Percentiles rank a stretch among this genome's conserved stretches.
Conservation (phyloP, 2,329 filamentous ascomycete species). For the Zymoseptoria crescenta region DNA sequence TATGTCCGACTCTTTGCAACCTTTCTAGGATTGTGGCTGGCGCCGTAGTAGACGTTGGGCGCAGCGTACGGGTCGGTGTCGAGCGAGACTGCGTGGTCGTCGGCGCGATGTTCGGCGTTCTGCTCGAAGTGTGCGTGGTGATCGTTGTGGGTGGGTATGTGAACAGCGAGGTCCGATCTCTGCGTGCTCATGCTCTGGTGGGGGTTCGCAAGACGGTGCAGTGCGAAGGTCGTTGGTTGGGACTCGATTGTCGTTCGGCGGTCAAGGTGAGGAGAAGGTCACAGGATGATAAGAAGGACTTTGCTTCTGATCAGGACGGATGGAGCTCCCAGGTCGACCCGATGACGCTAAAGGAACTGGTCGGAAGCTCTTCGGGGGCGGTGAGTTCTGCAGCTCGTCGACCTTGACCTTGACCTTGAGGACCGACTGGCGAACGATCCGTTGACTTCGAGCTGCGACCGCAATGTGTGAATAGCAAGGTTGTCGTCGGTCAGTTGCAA, state of each 20-base stretch:
- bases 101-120: constrained; percentile 3
- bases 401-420: background rate
- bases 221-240: background rate
- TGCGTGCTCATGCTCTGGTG: constrained; percentile 30
- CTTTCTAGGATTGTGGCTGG: constrained; percentile 41
- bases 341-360: background rate
- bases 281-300: background rate
- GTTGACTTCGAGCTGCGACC: background rate
- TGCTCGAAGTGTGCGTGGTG: background rate
- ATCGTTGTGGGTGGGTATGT: constrained; percentile 9
- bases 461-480: background rate
- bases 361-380: background rate
- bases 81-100: constrained; percentile 14
- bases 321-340: background rate
- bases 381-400: background rate
- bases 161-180: constrained; percentile 23
- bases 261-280: background rate
- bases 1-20: constrained; percentile 45
- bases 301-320: background rate
- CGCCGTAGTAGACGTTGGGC: constrained; percentile 53
- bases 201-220: background rate
- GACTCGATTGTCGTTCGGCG: background rate
- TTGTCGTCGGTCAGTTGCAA: background rate
- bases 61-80: constrained; percentile 50
- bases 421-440: background rate